phyloP scores from a whole-genome alignment of 2,329 filamentous ascomycete species.

The Epichloe typhina region DNA sequence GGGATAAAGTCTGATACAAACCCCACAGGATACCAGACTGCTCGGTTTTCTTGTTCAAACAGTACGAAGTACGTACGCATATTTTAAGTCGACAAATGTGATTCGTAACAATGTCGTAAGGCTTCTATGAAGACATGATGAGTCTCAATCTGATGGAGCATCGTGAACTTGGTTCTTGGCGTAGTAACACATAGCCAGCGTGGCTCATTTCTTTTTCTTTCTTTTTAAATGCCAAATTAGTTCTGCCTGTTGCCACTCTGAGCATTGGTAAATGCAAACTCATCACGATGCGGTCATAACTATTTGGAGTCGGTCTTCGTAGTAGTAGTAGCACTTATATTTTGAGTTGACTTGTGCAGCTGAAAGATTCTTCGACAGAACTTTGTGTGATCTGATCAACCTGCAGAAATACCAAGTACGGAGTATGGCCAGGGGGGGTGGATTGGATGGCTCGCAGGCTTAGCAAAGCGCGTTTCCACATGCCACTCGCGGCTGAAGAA shows the following conservation, averaged over 20 bases:
- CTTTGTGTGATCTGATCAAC: not conserved
- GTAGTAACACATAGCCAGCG: not conserved
- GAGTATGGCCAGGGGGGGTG: too few relatives aligned
- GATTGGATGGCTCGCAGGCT: not conserved
- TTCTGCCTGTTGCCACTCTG: not conserved
- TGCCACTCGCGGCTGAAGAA: not conserved
- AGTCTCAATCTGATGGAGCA: not conserved
- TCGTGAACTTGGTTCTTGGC: not conserved
- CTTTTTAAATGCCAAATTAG: not conserved
- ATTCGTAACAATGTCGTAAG: not conserved
- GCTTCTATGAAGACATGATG: not conserved
- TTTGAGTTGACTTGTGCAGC: not conserved
- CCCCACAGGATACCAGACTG: not conserved
- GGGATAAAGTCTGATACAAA: not conserved
- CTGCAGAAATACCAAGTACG: not conserved
- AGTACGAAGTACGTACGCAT: not conserved
- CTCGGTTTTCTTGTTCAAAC: not conserved
- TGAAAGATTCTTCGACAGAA: not conserved
- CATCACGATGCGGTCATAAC: not conserved
- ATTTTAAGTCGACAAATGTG: not conserved
- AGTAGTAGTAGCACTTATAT: not conserved
- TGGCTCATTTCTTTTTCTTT: not conserved
- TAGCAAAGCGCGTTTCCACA: not conserved
- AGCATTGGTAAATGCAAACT: not conserved
- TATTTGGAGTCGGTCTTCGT: not conserved